These are phyloP conservation scores for Candolleomyces eurysporus DNA, from an alignment of 768 basidiomycete genomes.

Conservation along the genomic window DNA sequence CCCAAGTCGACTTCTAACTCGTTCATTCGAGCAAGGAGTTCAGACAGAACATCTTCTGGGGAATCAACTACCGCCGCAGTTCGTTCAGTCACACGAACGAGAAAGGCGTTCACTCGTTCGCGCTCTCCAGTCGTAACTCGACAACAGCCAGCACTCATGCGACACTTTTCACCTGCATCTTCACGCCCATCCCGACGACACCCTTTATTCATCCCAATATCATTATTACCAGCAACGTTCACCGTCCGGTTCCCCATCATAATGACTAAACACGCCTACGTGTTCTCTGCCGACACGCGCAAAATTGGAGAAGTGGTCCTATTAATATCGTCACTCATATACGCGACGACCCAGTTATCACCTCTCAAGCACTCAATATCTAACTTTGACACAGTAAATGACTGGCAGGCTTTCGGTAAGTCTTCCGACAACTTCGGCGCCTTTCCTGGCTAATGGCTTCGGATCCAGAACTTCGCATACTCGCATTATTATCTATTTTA, in stretches of 20 bases:
- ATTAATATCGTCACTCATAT: conserved; percentile 61
- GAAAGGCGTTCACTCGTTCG: conserved; percentile 62
- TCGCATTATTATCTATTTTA: conserved; percentile 52
- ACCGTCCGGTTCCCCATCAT: conserved; percentile 45
- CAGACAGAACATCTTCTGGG: conserved; percentile 36
- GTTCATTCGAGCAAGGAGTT: conserved; percentile 27
- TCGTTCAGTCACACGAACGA: conserved; percentile 23
- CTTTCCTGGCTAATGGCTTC: conserved; percentile 4
- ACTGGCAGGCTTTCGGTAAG: conserved; percentile 54
- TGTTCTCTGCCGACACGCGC: conserved; percentile 59
- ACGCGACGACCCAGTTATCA: conserved; percentile 50
- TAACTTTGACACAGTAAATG: conserved; percentile 29
- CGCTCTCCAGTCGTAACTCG: conserved; percentile 56
- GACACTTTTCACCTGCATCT: conserved; percentile 42
- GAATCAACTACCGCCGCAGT: conserved; percentile 37
- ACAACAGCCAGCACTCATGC: conserved; percentile 19
- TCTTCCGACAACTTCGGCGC: neutral
- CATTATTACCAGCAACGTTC: conserved; percentile 49
- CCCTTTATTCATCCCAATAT: conserved; percentile 19
- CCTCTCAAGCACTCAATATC: conserved; percentile 15
- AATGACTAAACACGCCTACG: conserved; percentile 36
- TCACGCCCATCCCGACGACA: conserved; percentile 44
- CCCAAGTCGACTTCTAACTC: conserved; percentile 22
- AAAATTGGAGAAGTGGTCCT: conserved; percentile 63
- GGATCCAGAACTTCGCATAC: conserved; percentile 52